Conservation (phyloP, 768 basidiomycete genomes). For the Boletus subparvulus region DNA sequence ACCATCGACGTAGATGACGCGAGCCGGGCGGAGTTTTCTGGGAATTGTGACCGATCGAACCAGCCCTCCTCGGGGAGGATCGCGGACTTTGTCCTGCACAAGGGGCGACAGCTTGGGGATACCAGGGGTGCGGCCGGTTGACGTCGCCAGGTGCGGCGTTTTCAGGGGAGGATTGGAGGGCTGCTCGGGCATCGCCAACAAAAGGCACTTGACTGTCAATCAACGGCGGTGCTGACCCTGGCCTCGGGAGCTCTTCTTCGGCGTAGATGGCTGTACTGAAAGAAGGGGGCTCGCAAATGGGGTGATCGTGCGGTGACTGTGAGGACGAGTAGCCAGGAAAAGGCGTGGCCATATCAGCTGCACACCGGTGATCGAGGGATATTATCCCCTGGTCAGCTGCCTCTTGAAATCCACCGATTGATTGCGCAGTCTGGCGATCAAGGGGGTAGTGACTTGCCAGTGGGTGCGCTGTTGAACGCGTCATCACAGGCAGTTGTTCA, state of each 20-base stretch:
- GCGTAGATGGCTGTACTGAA: conserved; percentile 25
- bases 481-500: conserved; percentile 16
- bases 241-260: conserved; percentile 21
- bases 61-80: conserved; percentile 33
- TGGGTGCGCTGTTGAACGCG: conserved; percentile 13
- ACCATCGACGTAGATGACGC: conserved; percentile 34
- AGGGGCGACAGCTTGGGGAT: conserved; percentile 16
- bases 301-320: conserved; percentile 31
- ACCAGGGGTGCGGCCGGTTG: conserved; percentile 21
- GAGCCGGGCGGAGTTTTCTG: conserved; percentile 28
- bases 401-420: conserved; percentile 18
- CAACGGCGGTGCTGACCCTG: conserved; percentile 32
- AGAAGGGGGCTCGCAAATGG: conserved; percentile 26
- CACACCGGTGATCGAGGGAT: conserved; percentile 26
- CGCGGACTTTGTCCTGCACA: conserved; percentile 30
- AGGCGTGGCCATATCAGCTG: conserved; percentile 26
- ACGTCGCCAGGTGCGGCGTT: conserved; percentile 13
- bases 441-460: conserved; percentile 7
- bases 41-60: conserved; percentile 32
- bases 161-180: conserved; percentile 16
- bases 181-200: conserved; percentile 28
- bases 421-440: conserved; percentile 21
- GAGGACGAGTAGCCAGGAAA: conserved; percentile 31
- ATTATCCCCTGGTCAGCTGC: conserved; percentile 17
- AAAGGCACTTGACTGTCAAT: conserved; percentile 30